Base-by-base conservation (phyloP, 2,329 filamentous ascomycete genomes). In the Madurella mycetomatis region DNA sequence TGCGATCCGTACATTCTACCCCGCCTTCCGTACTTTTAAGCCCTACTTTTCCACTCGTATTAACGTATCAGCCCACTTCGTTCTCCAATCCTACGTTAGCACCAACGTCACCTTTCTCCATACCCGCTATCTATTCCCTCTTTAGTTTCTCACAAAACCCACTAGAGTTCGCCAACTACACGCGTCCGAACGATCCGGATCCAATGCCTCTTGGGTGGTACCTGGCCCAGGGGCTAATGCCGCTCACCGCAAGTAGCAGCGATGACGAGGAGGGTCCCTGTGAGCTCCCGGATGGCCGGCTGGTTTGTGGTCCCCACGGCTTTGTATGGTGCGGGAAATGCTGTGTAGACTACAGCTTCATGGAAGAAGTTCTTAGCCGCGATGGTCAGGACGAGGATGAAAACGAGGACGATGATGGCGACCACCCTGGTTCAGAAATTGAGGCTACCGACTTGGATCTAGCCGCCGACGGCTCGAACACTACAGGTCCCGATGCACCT, bases 291-390 rank as follows among this genome's bases (percentile, higher is more conserved):
- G 45, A 70, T 49, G 70, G 71, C 25, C 64, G 64, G n/a, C 52
- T 74, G 30, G 67, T 71, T 49, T 73, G 72, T 46, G 61, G 67
- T 18, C 59, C 63, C 0, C 71, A 73, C 53, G 62, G 67, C 18
- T 49, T 69, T 5, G 65, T 68, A 13, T 12, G 57, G 25, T 73
- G 71, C 55, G 56, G 59, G 9, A 62, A 44, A 30, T 73, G 71
- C 53, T 66, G 62, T 31, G 62, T 63, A 2, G 70, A 73, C 55
- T 73, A 69, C 60, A 70, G 64, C 60, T 70, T 69, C 13, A 37
- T 37, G 11, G 34, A 37, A 3, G 34, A 37, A 2, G 9, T 37
- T 15, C 9, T 12, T 11, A 37, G 11, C 9, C 11, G 11, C 34
- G 34, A 4, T 4, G 9, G 41, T 30, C 7, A 51, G 15, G 42